Conservation (phyloP, 768 basidiomycete species). For the Rossbeevera mucosa region DNA sequence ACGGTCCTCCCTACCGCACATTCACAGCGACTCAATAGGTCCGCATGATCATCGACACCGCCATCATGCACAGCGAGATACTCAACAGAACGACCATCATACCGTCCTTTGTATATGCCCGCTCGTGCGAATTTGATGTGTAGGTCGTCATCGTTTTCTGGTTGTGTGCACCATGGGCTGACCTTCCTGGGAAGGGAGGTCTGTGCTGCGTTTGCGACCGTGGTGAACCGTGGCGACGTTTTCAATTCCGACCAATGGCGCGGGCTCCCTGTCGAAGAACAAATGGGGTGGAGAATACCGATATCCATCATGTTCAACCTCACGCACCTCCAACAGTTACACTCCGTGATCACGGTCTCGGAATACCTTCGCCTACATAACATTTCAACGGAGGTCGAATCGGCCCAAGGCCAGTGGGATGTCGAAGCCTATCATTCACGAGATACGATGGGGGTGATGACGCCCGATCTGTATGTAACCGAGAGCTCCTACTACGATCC, state of each 20-base stretch:
- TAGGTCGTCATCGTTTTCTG: slow-evolving; percentile 3
- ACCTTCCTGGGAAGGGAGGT: slow-evolving; percentile 21
- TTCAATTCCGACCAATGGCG: slow-evolving; percentile 39
- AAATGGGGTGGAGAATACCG: slow-evolving; percentile 34
- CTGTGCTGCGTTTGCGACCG: slow-evolving; percentile 38
- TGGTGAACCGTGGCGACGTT: slow-evolving; percentile 45
- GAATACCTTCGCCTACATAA: slow-evolving; percentile 43
- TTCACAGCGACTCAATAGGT: slow-evolving; percentile 28
- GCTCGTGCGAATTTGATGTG: slow-evolving; percentile 39
- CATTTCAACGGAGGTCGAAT: slow-evolving; percentile 31
- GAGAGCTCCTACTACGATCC: slow-evolving; percentile 39
- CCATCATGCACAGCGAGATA: slow-evolving; percentile 39
- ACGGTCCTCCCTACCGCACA: no score
- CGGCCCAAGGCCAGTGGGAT: slow-evolving; percentile 36
- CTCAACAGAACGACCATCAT: slow-evolving; percentile 42
- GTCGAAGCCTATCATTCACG: slow-evolving; percentile 31
- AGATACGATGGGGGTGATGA: slow-evolving; percentile 9
- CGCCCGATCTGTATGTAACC: slow-evolving; percentile 31
- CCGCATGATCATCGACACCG: slow-evolving; percentile 46
- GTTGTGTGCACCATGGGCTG: background rate
- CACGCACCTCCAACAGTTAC: slow-evolving; percentile 33
- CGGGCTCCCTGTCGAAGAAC: slow-evolving; percentile 32
- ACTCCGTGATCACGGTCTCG: slow-evolving; percentile 36
- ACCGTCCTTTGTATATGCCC: slow-evolving; percentile 45
- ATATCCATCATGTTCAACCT: slow-evolving; percentile 42